Base-by-base conservation (phyloP, 2,329 filamentous ascomycete species). In the Aspergillus tamarii region DNA sequence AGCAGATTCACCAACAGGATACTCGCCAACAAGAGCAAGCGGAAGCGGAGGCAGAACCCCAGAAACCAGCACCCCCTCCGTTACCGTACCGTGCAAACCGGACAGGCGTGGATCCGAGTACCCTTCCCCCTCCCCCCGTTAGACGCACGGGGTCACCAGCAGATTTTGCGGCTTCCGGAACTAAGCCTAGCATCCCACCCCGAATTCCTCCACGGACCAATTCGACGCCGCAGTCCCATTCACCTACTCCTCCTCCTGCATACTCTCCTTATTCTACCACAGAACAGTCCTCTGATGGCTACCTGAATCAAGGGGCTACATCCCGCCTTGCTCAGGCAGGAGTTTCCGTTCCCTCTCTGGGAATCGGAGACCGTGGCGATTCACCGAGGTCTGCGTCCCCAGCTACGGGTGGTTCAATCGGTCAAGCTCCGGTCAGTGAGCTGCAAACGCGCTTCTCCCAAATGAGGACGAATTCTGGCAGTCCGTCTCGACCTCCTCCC, bases 291-390 rank as follows among this genome's bases (percentile, higher is more conserved):
- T 73, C 68, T 23, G 73, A 77, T 45, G 76, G 76, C 16, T 73
- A 79, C 55, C 69, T 88, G 50, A 88, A 88, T 60, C 83, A 86
- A 69, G 86, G 83, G 6, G 89, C 92, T 6, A 75, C 90, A 61
- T 84, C 81, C 63, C 85, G 92, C 48, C 83, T 97, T 10, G 87
- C 89, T 12, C 85, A 88, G 43, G 89, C 91, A 1, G 93, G 93
- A 1, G 84, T 97, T 7, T 91, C 89, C 0, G 92, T 97, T 0
- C 90, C 93, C 0, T 90, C 86, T 0, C 82, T 97, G 4, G 91
- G 91, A 6, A 96, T 96, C 65, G 89, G 88, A 5, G 67, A 36
- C 34, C 53, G 60, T 10, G 75, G 75, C 57, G 74, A 71, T 50
- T 70, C 75, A 41, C 61, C 63, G 21, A 34, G 61, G 70, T 65